phyloP scores from a whole-genome alignment of 2,329 filamentous ascomycete species.

The Davidsoniella australis region DNA sequence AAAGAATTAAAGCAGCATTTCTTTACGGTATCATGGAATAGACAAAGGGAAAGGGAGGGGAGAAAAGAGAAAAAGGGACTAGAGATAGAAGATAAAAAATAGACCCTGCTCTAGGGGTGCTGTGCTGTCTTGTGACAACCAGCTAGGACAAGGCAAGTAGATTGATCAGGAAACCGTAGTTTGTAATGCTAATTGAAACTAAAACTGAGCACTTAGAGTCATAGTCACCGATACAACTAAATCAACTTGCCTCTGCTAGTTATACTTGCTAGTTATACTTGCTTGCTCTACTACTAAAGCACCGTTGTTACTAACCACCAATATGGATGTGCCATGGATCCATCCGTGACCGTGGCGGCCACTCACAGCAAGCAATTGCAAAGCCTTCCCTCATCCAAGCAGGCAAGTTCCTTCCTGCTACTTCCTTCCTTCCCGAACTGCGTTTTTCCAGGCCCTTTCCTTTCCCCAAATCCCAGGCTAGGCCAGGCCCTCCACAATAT shows the following conservation, averaged over 20 bases:
- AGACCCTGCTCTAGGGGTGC: no score
- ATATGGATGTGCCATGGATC: background rate
- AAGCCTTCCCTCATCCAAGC: constrained; percentile 3
- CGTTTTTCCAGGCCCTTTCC: constrained; percentile 2
- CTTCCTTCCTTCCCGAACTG: constrained; percentile 9
- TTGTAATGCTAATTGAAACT: background rate
- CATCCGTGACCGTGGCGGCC: background rate
- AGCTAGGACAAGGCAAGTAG: no score
- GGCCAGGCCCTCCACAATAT: background rate
- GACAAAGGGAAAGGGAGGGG: no score
- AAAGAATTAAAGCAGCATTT: background rate
- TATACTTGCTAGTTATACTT: no score
- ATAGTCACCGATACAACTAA: background rate
- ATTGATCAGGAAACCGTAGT: no score
- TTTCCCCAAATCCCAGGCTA: background rate
- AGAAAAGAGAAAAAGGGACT: no score
- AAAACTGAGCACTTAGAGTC: background rate
- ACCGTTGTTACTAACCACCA: background rate
- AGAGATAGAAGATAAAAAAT: no score
- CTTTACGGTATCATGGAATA: background rate
- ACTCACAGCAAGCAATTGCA: constrained; percentile 8
- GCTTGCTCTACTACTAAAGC: background rate
- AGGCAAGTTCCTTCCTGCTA: constrained; percentile 4
- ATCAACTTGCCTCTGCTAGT: background rate
- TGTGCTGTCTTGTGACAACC: no score